Evolutionary conservation across 805 yeast species (phyloP).

Genomic region (Crinitomyces ghanaensis): DNA sequence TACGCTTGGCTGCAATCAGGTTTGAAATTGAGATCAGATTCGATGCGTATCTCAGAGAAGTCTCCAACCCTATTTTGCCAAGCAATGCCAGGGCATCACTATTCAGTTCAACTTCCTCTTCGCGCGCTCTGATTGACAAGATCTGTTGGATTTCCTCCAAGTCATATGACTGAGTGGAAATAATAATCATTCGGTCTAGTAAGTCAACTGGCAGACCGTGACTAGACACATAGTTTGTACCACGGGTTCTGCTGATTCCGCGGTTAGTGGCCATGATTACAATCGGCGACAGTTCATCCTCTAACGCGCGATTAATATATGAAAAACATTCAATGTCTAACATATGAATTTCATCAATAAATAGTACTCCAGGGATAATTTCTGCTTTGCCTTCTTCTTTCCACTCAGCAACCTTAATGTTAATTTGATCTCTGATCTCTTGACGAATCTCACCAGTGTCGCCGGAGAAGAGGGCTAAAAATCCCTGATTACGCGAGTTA

Average conservation of each 20-base stretch:
- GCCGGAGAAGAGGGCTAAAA: constrained; percentile 87
- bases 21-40: constrained; percentile 85
- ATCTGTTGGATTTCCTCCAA: constrained; percentile 81
- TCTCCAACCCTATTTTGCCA: constrained; percentile 81
- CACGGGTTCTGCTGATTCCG: constrained; percentile 88
- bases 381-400: constrained; percentile 97
- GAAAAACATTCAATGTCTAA: constrained; percentile 94
- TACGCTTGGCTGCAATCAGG: constrained; percentile 74
- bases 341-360: constrained; percentile 98
- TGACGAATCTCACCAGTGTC: constrained; percentile 96
- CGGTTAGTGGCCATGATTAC: constrained; percentile 97
- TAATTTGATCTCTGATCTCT: constrained; percentile 93
- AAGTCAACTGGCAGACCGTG: constrained; percentile 97
- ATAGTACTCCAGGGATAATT: constrained; percentile 93
- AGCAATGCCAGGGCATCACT: constrained; percentile 77
- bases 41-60: constrained; percentile 85
- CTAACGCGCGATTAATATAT: constrained; percentile 89
- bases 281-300: constrained; percentile 92
- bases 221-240: constrained; percentile 87
- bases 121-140: constrained; percentile 79
- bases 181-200: constrained; percentile 85
- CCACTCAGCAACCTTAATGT: constrained; percentile 95
- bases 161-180: constrained; percentile 69
- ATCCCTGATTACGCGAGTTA: constrained; percentile 95
- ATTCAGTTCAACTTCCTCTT: constrained; percentile 80